A percentile compares a stretch with the other conserved stretches of the same genome.
Conservation (phyloP, 768 basidiomycete genomes). For the Chlorophyllum brunneum region DNA sequence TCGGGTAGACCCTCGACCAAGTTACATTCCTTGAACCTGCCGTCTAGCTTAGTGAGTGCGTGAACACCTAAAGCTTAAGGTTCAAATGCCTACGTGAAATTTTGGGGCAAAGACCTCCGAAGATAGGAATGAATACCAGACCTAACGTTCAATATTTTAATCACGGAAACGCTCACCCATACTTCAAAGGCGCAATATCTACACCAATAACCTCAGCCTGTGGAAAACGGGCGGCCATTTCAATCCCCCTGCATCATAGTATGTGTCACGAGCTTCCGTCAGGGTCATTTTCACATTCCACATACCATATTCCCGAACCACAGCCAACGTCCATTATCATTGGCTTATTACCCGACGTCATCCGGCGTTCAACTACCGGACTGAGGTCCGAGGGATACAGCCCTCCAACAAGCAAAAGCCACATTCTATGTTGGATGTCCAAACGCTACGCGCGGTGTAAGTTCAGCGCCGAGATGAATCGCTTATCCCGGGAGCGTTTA, state of each 20-base stretch:
- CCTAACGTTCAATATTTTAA: no score
- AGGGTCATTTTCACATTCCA: no score
- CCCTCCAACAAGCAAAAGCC: conserved; percentile 21
- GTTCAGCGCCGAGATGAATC: not conserved
- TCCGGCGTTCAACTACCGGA: conserved; percentile 14
- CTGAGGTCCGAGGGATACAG: conserved; percentile 19
- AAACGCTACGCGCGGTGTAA: conserved; percentile 18
- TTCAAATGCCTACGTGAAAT: no score
- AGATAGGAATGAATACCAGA: no score
- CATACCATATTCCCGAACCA: conserved; percentile 27
- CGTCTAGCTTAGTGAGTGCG: no score
- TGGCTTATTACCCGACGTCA: conserved; percentile 12
- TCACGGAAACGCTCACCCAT: conserved; percentile 14
- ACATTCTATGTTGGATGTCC: conserved; percentile 22
- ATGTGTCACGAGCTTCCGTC: not conserved
- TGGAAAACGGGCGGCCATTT: conserved; percentile 23
- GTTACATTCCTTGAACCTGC: conserved; percentile 23
- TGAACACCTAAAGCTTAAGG: no score
- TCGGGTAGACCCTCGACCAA: conserved; percentile 17
- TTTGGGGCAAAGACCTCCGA: no score
- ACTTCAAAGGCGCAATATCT: conserved; percentile 19
- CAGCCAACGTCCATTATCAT: conserved; percentile 26
- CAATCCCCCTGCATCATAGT: conserved; percentile 18
- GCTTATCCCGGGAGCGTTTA: not conserved
- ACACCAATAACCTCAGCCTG: conserved; percentile 21